Conservation (phyloP, 176 grass and related monocot species). For the Carex littledalei region DNA sequence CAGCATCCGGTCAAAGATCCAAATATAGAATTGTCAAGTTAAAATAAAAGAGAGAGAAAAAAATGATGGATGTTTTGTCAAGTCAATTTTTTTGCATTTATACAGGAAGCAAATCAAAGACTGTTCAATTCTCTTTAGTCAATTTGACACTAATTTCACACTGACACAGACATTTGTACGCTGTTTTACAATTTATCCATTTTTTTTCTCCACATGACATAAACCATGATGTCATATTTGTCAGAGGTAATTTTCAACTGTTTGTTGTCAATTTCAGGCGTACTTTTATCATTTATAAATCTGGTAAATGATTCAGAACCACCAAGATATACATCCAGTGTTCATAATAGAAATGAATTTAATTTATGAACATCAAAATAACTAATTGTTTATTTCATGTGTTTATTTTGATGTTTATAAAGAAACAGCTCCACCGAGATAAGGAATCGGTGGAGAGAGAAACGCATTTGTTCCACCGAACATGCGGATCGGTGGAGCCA, state of each 20-base stretch:
- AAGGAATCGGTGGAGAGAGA: no score
- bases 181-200: neutral
- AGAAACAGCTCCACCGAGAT: no score
- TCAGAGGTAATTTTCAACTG: neutral
- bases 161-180: neutral
- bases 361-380: no score
- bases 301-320: no score
- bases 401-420: no score
- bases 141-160: neutral
- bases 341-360: no score
- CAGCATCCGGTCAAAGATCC: neutral
- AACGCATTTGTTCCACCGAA: no score
- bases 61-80: neutral
- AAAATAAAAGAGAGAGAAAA: neutral
- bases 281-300: no score
- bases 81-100: neutral
- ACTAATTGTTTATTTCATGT: no score
- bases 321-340: no score
- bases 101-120: neutral
- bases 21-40: neutral
- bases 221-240: neutral
- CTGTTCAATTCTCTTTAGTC: neutral
- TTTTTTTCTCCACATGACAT: neutral
- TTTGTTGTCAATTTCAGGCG: no score
- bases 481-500: no score